Base-by-base conservation (phyloP, 2,329 filamentous ascomycete species). In the Hymenoscyphus scutula region DNA sequence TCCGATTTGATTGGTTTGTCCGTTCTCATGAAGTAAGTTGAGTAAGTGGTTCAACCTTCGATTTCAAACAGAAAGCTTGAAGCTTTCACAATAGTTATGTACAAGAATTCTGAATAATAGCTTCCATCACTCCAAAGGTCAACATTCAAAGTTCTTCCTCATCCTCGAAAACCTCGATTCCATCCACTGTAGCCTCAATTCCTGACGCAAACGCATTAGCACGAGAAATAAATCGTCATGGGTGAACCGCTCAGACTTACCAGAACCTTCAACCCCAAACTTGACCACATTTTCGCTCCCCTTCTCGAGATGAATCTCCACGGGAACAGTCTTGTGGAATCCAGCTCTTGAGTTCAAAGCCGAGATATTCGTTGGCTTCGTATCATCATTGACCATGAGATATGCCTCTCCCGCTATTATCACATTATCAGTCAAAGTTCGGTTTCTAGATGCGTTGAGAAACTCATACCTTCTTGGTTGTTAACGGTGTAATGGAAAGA, bases 291-390 rank as follows among this genome's bases (percentile, higher is more conserved):
- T 77, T n/a, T 64, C 68, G 53, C 74, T 71, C 72, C 76, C 6
- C 56, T 59, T 57, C 66, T 66, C 19, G 77, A 64, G 19, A 62
- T 67, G 13, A 27, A 77, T 64, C 59, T 74, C 71, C 13, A 77
- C 67, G 1, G 76, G 76, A 6, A 76, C 71, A 7, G 71, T 69
- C 37, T 73, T 66, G 38, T 76, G 74, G 57, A 72, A 75, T 17
- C 76, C 76, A 17, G 76, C 76, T 15, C 74, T 71, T 6, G 71
- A 74, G 65, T 78, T 78, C 32, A 77, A 63, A 41, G 68, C 66
- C 13, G 75, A 76, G 54, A 78, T 70, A 63, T 77, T 77, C 25
- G 74, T 70, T 5, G 74, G 64, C 1, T 56, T 65, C 3, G 68
- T 65, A 53, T 73, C 68, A 19, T 74, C 71, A 51, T 78, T 78